Percentiles rank a stretch among this genome's conserved stretches.
These are phyloP conservation scores for Gamarada debralockiae DNA, from an alignment of 495 filamentous ascomycete genomes.

Conservation along the genomic window DNA sequence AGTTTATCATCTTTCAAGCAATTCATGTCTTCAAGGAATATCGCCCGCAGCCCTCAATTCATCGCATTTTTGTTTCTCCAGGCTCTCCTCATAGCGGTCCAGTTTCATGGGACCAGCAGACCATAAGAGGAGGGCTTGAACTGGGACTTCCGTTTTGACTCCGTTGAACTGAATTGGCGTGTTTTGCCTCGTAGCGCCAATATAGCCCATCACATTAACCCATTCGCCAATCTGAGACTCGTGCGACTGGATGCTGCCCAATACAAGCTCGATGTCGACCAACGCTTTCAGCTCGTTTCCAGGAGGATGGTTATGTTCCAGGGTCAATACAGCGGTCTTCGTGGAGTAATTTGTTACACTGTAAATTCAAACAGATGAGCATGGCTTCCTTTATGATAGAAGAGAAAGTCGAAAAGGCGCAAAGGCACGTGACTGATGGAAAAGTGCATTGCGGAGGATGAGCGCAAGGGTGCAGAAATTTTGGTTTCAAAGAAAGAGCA, in stretches of 20 bases:
- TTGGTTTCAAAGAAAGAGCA: no score
- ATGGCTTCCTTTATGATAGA: not conserved
- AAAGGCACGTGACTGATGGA: not conserved
- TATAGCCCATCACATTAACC: conserved; percentile 87
- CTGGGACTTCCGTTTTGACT: not conserved
- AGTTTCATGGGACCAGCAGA: conserved; percentile 59
- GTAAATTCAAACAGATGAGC: conserved; percentile 3
- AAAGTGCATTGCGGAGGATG: no score
- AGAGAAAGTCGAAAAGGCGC: not conserved
- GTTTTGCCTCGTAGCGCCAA: conserved; percentile 31
- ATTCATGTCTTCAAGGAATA: no score
- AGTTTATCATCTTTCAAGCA: no score
- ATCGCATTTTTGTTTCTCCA: conserved; percentile 17
- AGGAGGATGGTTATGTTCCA: conserved; percentile 65
- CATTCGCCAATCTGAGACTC: conserved; percentile 76
- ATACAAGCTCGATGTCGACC: conserved; percentile 68
- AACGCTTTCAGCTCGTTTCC: conserved; percentile 37
- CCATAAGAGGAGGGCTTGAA: conserved; percentile 69
- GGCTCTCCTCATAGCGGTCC: conserved; percentile 55
- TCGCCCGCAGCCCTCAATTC: not conserved
- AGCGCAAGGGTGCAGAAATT: no score
- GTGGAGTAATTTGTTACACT: conserved; percentile 71
- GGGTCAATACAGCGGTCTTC: conserved; percentile 50
- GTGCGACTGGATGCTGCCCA: conserved; percentile 58
- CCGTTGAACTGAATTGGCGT: not conserved